A percentile compares a stretch with the other conserved stretches of the same genome.
Conservation (phyloP, 805 yeast species). For the Metschnikowia borealis region DNA sequence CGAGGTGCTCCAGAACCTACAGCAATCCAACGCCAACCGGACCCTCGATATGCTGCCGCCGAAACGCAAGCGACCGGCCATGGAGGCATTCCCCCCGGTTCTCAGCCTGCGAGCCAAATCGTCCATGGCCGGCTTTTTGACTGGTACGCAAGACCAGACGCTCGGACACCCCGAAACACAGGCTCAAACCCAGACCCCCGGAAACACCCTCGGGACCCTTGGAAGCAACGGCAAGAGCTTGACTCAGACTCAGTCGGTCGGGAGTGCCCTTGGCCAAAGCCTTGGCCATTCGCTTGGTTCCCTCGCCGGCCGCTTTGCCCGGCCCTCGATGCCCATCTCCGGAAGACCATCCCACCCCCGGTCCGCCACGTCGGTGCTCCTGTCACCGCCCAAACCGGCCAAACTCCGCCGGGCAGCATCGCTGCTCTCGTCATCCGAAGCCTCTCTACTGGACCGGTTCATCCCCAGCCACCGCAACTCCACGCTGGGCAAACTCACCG, state of each 20-base stretch:
- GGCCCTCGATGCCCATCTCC: constrained; percentile 10
- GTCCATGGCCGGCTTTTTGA: constrained; percentile 13
- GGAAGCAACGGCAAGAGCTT: neutral
- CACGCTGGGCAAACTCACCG: constrained; percentile 35
- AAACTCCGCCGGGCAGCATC: constrained; percentile 18
- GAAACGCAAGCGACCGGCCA: constrained; percentile 9
- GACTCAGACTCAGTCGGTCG: neutral
- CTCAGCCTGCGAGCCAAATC: constrained; percentile 13
- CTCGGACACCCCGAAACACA: neutral
- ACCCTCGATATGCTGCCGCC: constrained; percentile 10
- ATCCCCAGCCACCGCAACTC: constrained; percentile 43
- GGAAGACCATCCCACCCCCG: constrained; percentile 7
- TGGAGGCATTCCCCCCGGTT: constrained; percentile 9
- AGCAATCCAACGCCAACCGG: constrained; percentile 3
- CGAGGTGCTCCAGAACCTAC: constrained; percentile 4
- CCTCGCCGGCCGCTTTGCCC: constrained; percentile 3
- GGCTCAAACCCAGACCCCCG: neutral
- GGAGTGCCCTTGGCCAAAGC: neutral
- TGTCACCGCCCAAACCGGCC: constrained; percentile 19
- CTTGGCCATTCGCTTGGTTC: neutral
- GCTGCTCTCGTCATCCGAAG: constrained; percentile 13
- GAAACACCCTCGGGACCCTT: neutral
- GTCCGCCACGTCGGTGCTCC: constrained; percentile 10
- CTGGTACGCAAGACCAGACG: neutral
- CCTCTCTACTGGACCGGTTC: constrained; percentile 31